Evolutionary conservation across 1,139 yeast species (phyloP), one percentile per base, ranked within the genome.

Genomic region (Kodamaea sp.): DNA sequence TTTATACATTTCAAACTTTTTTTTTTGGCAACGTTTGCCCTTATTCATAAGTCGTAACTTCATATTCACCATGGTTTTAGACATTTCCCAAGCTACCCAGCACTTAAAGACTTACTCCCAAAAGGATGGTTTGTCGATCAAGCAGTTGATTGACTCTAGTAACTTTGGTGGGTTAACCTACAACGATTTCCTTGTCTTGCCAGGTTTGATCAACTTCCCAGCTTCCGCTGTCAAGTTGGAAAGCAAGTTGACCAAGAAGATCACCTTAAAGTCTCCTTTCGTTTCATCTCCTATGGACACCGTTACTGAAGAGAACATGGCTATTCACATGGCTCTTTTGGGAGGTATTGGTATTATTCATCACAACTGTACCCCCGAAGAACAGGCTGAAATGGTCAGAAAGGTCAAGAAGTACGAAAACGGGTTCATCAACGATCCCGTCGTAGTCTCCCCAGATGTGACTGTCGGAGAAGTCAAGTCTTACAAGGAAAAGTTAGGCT

Each of bases 221-320:
- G 78, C 97, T 29, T 74, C 83, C 35, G 68, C 52, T 22, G 97
- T 94, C 41, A 67, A 71, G 38, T 74, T 90, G 58, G 96, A 89
- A 53, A 77, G 96, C 47, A 84, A 77, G 63, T 75, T 92, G 64
- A 89, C 98, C 60, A 89, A 85, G 73, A 85, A 83, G 58, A 92
- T 92, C 71, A 70, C 94, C 38, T 76, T 92, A 66, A 89, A 85
- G 71, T 73, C 96, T 33, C 99, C 99, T 44, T 87, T 92, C 53
- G 92, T 92, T 45, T 90, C 97, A 23, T 88, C 97, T 55, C 99
- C 99, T 53, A 92, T 92, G 99, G 98, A 92, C 68, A 92, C 98
- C 35, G 98, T 92, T 46, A 94, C 99, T 40, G 99, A 92, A 73
- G 73, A 89, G 45, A 85, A 82, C 43, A 92, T 92, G 99, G 98